Conservation (phyloP, 2,329 filamentous ascomycete species). For the Huntiella omanensis region DNA sequence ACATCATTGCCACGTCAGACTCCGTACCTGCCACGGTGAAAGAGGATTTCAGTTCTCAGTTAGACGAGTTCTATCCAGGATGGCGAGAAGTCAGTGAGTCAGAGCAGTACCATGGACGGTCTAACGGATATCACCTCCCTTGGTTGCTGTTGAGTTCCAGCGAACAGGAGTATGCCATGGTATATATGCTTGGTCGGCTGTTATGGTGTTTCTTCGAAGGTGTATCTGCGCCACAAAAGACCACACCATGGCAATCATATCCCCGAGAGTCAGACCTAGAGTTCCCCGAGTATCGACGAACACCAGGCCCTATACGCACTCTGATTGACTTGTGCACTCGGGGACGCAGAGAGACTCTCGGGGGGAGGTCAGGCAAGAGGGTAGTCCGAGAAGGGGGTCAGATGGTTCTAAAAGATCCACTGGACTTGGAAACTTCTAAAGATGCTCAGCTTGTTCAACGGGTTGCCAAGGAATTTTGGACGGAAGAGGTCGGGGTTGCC, state of each 20-base stretch:
- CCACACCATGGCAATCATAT: constrained; percentile 41
- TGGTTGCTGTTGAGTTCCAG: constrained; percentile 32
- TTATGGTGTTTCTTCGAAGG: constrained; percentile 46
- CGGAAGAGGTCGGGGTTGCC: constrained; percentile 26
- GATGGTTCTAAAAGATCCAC: constrained; percentile 18
- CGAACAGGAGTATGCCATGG: constrained; percentile 39
- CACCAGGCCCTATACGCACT: constrained; percentile 25
- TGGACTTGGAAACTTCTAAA: constrained; percentile 13
- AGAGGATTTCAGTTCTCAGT: constrained; percentile 22
- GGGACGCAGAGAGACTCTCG: constrained; percentile 27
- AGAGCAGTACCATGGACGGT: constrained; percentile 29
- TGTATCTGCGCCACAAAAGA: constrained; percentile 35
- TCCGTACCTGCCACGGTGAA: constrained; percentile 22
- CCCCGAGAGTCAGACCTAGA: constrained; percentile 34
- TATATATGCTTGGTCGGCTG: constrained; percentile 43
- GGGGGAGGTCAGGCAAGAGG: constrained; percentile 15
- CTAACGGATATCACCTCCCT: constrained; percentile 33
- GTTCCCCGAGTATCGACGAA: constrained; percentile 32
- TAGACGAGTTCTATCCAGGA: constrained; percentile 26
- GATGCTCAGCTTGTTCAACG: constrained; percentile 11
- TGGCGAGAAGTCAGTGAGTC: constrained; percentile 24
- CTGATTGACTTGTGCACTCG: constrained; percentile 34
- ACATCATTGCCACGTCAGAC: constrained; percentile 33
- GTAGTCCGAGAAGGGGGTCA: constrained; percentile 27
- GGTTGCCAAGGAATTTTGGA: constrained; percentile 28